These are phyloP conservation scores for Calocera viscosa DNA, from an alignment of 768 basidiomycete species.

Conservation along the genomic window DNA sequence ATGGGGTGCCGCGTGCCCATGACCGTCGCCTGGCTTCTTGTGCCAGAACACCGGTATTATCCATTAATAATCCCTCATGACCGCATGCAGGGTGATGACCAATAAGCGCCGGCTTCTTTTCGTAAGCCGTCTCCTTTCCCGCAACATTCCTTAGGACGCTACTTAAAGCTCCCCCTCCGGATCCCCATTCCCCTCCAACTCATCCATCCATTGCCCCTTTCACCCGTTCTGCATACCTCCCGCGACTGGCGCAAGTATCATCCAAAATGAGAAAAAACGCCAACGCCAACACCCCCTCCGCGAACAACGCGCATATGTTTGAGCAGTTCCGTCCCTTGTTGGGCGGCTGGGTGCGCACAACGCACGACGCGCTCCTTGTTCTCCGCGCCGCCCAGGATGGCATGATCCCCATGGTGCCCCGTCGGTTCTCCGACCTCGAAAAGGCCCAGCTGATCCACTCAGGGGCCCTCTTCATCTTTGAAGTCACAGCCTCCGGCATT, in stretches of 20 bases:
- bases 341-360: slow-evolving; percentile 63
- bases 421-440: slow-evolving; percentile 73
- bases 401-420: slow-evolving; percentile 68
- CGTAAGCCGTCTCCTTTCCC: too few relatives aligned
- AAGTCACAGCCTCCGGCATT: slow-evolving; percentile 77
- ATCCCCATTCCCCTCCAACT: too few relatives aligned
- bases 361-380: slow-evolving; percentile 65
- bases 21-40: not conserved
- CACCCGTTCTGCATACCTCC: too few relatives aligned
- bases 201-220: too few relatives aligned
- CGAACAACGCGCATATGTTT: too few relatives aligned
- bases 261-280: not conserved
- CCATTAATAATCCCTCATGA: too few relatives aligned
- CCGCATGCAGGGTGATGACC: too few relatives aligned
- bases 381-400: slow-evolving; percentile 73
- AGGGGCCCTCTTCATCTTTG: slow-evolving; percentile 56
- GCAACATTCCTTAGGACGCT: too few relatives aligned
- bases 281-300: not conserved
- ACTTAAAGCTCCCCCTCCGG: too few relatives aligned
- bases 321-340: not conserved
- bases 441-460: slow-evolving; percentile 40
- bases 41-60: too few relatives aligned
- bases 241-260: too few relatives aligned
- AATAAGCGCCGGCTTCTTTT: too few relatives aligned
- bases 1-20: not conserved